Evolutionary conservation across 1,284 basidiomycete genomes (phyloP).

Genomic region (Cutaneotrichosporon daszewskae): DNA sequence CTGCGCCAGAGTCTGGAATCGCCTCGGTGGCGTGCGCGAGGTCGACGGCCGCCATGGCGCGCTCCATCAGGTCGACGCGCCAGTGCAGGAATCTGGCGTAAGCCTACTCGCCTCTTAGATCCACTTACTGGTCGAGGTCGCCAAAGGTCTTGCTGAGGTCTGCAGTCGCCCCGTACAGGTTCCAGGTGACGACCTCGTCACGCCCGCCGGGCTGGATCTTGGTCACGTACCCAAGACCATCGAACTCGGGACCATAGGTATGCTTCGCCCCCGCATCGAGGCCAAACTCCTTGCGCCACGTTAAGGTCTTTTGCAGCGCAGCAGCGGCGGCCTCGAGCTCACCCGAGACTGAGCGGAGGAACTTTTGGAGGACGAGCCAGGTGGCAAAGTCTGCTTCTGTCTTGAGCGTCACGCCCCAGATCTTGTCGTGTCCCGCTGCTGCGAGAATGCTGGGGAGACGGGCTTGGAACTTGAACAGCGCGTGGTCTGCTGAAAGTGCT

Average conservation of each 20-base stretch:
- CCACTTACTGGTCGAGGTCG: conserved; percentile 21
- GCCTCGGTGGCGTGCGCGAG: conserved; percentile 16
- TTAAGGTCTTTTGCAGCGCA: conserved; percentile 17
- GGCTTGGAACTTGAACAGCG: conserved; percentile 15
- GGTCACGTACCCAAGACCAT: conserved; percentile 26
- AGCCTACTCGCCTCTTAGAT: not conserved
- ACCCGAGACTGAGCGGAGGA: conserved; percentile 16
- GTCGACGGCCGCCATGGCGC: conserved; percentile 17
- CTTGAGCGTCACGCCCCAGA: conserved; percentile 26
- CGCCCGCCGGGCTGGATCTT: conserved; percentile 8
- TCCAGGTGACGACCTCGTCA: conserved; percentile 24
- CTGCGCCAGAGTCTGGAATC: conserved; percentile 18
- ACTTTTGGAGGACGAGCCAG: conserved; percentile 26
- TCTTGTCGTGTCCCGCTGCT: conserved; percentile 15
- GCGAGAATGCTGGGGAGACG: conserved; percentile 16
- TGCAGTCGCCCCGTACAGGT: conserved; percentile 26
- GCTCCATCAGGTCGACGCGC: conserved; percentile 25
- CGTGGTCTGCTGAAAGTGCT: conserved; percentile 14
- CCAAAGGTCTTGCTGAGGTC: conserved; percentile 23
- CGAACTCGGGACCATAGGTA: conserved; percentile 11
- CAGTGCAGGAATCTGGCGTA: conserved; percentile 23
- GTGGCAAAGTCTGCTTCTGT: conserved; percentile 13
- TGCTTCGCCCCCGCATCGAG: conserved; percentile 8
- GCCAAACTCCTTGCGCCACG: conserved; percentile 25
- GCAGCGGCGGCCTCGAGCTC: conserved; percentile 18